Evolutionary conservation across 768 basidiomycete species (phyloP).

Genomic region (Psilocybe cubensis): DNA sequence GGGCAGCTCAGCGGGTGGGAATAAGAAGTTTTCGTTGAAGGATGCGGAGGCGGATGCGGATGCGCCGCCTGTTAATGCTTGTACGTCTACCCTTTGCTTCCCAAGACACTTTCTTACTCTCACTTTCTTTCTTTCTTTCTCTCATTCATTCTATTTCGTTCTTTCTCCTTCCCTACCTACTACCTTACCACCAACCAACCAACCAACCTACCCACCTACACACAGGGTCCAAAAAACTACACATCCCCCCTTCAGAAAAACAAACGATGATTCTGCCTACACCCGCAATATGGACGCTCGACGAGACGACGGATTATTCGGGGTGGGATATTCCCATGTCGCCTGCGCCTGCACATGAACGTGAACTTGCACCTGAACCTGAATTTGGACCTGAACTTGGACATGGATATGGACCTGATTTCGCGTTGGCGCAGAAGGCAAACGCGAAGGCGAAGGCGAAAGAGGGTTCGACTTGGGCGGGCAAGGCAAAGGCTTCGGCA

Average conservation of each 20-base stretch:
- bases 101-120: background rate
- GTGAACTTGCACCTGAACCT: background rate
- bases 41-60: constrained; percentile 8
- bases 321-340: background rate
- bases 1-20: background rate
- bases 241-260: constrained; percentile 6
- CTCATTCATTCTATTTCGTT: background rate
- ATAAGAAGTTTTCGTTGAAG: constrained; percentile 11
- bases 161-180: background rate
- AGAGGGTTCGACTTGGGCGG: too few relatives aligned
- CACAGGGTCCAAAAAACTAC: constrained; percentile 17
- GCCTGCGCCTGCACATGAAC: background rate
- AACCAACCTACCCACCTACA: background rate
- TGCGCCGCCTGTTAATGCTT: constrained; percentile 17
- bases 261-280: background rate
- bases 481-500: too few relatives aligned
- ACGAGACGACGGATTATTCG: background rate
- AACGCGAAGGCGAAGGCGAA: too few relatives aligned
- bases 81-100: constrained; percentile 4
- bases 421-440: too few relatives aligned
- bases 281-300: background rate
- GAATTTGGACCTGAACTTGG: too few relatives aligned
- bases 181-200: background rate
- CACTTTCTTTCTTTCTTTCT: too few relatives aligned
- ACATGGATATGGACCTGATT: too few relatives aligned